Conservation (phyloP, 176 grass and related monocot species). For the Hordeum marinum region DNA sequence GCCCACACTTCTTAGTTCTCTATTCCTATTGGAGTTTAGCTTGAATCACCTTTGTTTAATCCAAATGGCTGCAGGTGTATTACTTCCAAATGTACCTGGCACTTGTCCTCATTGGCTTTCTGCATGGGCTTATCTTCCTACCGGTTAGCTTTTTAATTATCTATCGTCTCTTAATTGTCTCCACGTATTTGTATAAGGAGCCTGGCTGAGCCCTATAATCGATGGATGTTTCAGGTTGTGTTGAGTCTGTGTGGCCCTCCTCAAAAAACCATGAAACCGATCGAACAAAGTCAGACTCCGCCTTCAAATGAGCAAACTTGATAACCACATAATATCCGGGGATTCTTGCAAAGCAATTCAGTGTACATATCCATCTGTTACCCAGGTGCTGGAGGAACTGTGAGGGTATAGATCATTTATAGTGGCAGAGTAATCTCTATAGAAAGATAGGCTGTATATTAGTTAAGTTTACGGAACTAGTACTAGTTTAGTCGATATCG, state of each 20-base stretch:
- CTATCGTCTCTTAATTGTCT: background rate
- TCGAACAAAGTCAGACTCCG: constrained; percentile 30
- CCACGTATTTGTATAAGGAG: background rate
- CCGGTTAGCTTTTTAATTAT: constrained; percentile 50
- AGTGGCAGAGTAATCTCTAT: background rate
- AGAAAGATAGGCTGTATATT: constrained; percentile 18
- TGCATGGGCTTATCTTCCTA: constrained; percentile 93
- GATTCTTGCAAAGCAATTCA: background rate
- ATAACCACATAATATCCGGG: background rate
- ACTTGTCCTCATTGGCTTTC: constrained; percentile 89
- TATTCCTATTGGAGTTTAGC: background rate
- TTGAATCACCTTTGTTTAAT: constrained; percentile 2
- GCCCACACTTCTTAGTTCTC: background rate
- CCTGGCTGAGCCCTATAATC: background rate
- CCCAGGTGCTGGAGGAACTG: background rate
- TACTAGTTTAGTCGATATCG: background rate
- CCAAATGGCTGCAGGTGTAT: constrained; percentile 67
- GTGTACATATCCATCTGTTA: constrained; percentile 15
- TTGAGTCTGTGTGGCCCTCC: constrained; percentile 80
- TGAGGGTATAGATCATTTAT: constrained; percentile 14
- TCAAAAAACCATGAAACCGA: constrained; percentile 19
- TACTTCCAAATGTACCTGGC: constrained; percentile 99
- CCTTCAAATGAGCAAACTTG: constrained; percentile 30
- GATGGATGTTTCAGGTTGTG: constrained; percentile 58
- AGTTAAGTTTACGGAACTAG: background rate